A percentile compares a stretch with the other conserved stretches of the same genome.
These are phyloP conservation scores for Gossypium arboreum DNA, from an alignment of 345 rosid genomes.

Conservation along the genomic window DNA sequence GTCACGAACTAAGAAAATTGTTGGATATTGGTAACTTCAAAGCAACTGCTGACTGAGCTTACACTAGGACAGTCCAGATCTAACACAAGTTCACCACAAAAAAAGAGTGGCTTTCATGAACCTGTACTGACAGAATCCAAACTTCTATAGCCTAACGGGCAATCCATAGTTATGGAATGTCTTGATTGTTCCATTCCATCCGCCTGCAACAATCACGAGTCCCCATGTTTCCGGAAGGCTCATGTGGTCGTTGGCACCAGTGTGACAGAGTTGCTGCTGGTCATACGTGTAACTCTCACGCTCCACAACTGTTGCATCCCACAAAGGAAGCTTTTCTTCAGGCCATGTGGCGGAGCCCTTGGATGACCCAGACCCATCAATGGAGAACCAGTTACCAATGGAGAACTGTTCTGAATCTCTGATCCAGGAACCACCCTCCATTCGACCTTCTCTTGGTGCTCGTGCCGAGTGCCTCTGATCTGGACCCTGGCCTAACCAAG, in stretches of 20 bases:
- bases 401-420: conserved; percentile 41
- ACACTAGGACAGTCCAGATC: not conserved
- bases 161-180: conserved; percentile 76
- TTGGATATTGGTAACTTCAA: not conserved
- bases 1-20: not conserved
- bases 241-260: not conserved
- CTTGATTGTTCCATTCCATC: conserved; percentile 64
- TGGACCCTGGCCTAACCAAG: conserved; percentile 48
- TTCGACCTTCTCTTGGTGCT: conserved; percentile 13
- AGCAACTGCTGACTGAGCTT: not conserved
- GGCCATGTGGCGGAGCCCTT: conserved; percentile 85
- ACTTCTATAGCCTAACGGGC: conserved; percentile 36
- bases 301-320: conserved; percentile 25
- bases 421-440: conserved; percentile 17
- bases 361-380: conserved; percentile 37
- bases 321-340: conserved; percentile 64
- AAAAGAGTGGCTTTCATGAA: not conserved
- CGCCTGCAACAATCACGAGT: conserved; percentile 69
- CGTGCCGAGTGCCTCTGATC: conserved; percentile 13
- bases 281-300: not conserved
- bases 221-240: conserved; percentile 60
- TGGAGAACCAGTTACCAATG: conserved; percentile 51
- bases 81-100: not conserved
- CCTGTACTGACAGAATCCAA: not conserved
- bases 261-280: conserved; percentile 3